phyloP scores from a whole-genome alignment of 139 green algal species.

The Edaphochlamys debaryana region DNA sequence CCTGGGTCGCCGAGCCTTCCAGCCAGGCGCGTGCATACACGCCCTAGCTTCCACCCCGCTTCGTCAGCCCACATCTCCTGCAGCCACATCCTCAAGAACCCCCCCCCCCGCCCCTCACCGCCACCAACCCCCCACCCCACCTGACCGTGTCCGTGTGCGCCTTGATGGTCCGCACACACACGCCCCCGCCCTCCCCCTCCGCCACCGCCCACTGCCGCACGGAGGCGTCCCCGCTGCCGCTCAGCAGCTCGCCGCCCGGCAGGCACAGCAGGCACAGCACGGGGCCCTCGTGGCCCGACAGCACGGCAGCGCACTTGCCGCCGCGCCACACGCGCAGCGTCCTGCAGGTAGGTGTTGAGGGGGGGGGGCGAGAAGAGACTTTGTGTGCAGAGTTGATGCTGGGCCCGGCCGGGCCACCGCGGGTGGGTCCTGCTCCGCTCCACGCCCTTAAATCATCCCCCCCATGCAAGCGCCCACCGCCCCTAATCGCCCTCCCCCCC shows the following conservation, averaged over 20 bases:
- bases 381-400: background rate
- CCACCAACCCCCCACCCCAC: slow-evolving; percentile 36
- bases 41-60: too few relatives aligned
- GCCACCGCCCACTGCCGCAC: slow-evolving; percentile 64
- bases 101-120: background rate
- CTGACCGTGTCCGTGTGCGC: slow-evolving; percentile 90
- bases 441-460: too few relatives aligned
- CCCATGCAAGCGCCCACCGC: too few relatives aligned
- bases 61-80: too few relatives aligned
- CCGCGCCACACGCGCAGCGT: slow-evolving; percentile 81
- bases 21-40: too few relatives aligned
- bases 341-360: slow-evolving; percentile 49
- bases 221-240: slow-evolving; percentile 80
- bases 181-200: slow-evolving; percentile 23
- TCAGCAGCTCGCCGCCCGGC: slow-evolving; percentile 76
- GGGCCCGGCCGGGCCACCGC: background rate
- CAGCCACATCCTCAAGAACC: too few relatives aligned
- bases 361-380: background rate
- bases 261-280: slow-evolving; percentile 79
- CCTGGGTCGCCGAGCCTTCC: too few relatives aligned
- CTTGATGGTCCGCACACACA: slow-evolving; percentile 71
- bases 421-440: too few relatives aligned
- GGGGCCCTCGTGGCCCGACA: slow-evolving; percentile 79
- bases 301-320: slow-evolving; percentile 47
- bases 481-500: too few relatives aligned